Percentiles rank a stretch among this genome's conserved stretches.
Conservation (phyloP, 2,329 filamentous ascomycete species). For the Tolypocladium tundrense region DNA sequence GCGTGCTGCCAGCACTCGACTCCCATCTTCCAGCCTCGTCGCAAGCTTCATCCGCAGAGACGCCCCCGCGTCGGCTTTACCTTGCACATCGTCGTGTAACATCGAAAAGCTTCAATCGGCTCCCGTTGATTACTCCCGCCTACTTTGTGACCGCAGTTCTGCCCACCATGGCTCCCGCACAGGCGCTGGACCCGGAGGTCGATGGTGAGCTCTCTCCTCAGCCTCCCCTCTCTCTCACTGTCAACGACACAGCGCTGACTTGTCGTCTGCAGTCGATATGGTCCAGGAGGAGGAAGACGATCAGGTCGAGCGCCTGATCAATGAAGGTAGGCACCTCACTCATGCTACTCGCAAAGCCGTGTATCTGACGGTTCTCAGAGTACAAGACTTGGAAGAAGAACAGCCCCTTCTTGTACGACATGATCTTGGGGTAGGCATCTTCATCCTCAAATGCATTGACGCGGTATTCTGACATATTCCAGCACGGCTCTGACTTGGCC, state of each 20-base stretch:
- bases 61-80: not conserved
- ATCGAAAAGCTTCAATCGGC: not conserved
- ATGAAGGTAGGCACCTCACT: conserved; percentile 54
- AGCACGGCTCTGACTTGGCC: conserved; percentile 95
- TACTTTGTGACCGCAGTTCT: not conserved
- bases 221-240: not conserved
- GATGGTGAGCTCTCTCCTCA: conserved; percentile 18
- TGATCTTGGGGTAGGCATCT: conserved; percentile 66
- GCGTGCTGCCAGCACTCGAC: conserved; percentile 13
- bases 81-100: not conserved
- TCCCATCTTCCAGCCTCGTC: conserved; percentile 9
- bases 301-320: conserved; percentile 78
- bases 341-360: not conserved
- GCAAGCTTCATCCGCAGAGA: conserved; percentile 14
- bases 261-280: conserved; percentile 22
- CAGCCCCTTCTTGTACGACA: conserved; percentile 93
- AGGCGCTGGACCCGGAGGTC: conserved; percentile 22
- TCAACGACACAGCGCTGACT: conserved; percentile 1
- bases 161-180: conserved; percentile 23
- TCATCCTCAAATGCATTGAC: not conserved
- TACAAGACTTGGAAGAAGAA: conserved; percentile 99
- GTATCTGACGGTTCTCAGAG: conserved; percentile 41
- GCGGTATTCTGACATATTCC: not conserved
- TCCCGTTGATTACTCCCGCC: not conserved
- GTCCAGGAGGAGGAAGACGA: conserved; percentile 59